A percentile compares a stretch with the other conserved stretches of the same genome.
Evolutionary conservation across 2,329 filamentous ascomycete genomes (phyloP).

Genomic region (Aspergillus nomiae): DNA sequence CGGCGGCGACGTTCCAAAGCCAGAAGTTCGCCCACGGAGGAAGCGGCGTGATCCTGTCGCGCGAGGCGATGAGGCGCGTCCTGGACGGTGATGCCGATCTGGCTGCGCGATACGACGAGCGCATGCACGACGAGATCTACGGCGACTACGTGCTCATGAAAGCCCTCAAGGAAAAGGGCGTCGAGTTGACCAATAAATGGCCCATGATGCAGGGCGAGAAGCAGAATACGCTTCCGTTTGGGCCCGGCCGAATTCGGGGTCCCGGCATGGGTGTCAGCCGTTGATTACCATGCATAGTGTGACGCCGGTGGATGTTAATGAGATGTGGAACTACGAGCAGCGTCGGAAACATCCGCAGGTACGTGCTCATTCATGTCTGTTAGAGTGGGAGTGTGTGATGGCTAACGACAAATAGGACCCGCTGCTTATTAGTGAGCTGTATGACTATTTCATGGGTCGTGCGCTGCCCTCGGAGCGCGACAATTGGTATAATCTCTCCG

Average conservation of each 20-base stretch:
- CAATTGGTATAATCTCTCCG: slow-evolving; percentile 58
- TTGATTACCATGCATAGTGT: slow-evolving; percentile 62
- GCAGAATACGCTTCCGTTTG: slow-evolving; percentile 52
- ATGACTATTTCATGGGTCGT: slow-evolving; percentile 44
- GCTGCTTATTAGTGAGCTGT: slow-evolving; percentile 54
- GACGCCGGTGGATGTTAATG: slow-evolving; percentile 53
- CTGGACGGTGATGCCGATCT: slow-evolving; percentile 47
- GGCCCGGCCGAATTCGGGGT: slow-evolving; percentile 17
- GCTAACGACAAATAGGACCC: slow-evolving; percentile 36
- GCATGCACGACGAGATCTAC: slow-evolving; percentile 49
- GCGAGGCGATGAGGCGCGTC: slow-evolving; percentile 54
- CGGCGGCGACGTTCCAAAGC: slow-evolving; percentile 46
- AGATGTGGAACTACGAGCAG: slow-evolving; percentile 58
- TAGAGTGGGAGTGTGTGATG: background rate
- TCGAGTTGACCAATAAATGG: slow-evolving; percentile 47
- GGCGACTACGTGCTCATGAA: slow-evolving; percentile 55
- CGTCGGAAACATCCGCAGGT: slow-evolving; percentile 32
- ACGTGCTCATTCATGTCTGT: background rate
- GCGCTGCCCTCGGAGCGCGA: slow-evolving; percentile 47
- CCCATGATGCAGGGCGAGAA: slow-evolving; percentile 61
- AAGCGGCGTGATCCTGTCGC: slow-evolving; percentile 54
- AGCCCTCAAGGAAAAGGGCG: slow-evolving; percentile 49
- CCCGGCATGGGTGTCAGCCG: slow-evolving; percentile 58
- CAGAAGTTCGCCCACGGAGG: slow-evolving; percentile 59
- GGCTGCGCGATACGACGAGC: slow-evolving; percentile 51